A percentile compares a stretch with the other conserved stretches of the same genome.
These are phyloP conservation scores for Leishmania turanica DNA, from an alignment of 208 protist genomes.

Conservation along the genomic window DNA sequence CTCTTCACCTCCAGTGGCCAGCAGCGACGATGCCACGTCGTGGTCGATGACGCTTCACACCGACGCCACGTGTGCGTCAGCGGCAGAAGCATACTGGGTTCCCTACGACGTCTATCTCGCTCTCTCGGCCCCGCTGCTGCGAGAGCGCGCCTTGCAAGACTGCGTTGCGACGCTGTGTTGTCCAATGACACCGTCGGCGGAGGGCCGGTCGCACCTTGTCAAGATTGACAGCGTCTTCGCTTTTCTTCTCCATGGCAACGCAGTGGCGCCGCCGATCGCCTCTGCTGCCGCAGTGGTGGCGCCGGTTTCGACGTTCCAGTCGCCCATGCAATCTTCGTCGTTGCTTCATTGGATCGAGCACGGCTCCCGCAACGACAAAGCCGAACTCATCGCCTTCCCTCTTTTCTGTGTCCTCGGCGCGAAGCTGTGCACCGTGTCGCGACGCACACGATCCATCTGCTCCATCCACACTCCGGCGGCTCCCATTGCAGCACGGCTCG, in stretches of 20 bases:
- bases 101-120: constrained; percentile 19
- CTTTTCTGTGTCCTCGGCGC: constrained; percentile 24
- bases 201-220: neutral
- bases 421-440: constrained; percentile 24
- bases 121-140: constrained; percentile 10
- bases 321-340: neutral
- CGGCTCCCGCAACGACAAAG: neutral
- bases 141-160: constrained; percentile 26
- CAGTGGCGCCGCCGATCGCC: neutral
- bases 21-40: neutral
- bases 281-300: too few relatives aligned
- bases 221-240: constrained; percentile 30
- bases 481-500: neutral
- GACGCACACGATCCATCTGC: constrained; percentile 16
- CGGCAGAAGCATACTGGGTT: constrained; percentile 14
- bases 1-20: neutral
- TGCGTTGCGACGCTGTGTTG: constrained; percentile 28
- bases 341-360: neutral
- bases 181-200: neutral
- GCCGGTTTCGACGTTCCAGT: neutral
- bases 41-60: neutral
- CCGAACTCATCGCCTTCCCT: constrained; percentile 22
- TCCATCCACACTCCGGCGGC: constrained; percentile 13
- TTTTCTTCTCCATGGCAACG: constrained; percentile 36
- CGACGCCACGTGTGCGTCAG: neutral